A percentile compares a stretch with the other conserved stretches of the same genome.
Evolutionary conservation across 306 rosid species (phyloP).

Genomic region (Leucaena leucocephala): DNA sequence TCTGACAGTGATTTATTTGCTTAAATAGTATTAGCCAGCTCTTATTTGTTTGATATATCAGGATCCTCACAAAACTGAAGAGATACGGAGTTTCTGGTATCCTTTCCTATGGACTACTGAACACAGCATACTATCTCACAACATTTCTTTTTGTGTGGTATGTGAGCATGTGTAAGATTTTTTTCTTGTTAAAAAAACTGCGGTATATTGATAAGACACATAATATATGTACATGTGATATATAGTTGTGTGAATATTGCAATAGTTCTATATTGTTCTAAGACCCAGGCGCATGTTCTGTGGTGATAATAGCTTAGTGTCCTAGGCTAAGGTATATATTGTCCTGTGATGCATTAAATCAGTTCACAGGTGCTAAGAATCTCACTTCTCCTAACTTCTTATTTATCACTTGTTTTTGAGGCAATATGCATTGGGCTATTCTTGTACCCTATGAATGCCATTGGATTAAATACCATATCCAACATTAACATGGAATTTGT

Average conservation of each 20-base stretch:
- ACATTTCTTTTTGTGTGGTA: slow-evolving; percentile 90
- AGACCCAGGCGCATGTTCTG: not conserved
- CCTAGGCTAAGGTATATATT: not conserved
- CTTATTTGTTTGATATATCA: slow-evolving; percentile 46
- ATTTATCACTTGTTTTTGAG: slow-evolving; percentile 7
- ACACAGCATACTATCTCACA: slow-evolving; percentile 80
- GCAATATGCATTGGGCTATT: not conserved
- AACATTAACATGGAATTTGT: slow-evolving; percentile 27
- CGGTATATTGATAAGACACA: not conserved
- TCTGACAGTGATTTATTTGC: slow-evolving; percentile 16
- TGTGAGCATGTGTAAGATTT: slow-evolving; percentile 30
- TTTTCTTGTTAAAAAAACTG: not conserved
- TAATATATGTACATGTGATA: not conserved
- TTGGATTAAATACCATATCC: slow-evolving; percentile 7
- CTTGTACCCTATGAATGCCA: not conserved
- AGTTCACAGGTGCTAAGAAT: not conserved
- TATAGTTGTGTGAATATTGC: not conserved
- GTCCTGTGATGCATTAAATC: not conserved
- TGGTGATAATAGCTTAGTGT: not conserved
- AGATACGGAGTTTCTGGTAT: slow-evolving; percentile 85
- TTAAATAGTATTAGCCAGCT: slow-evolving; percentile 28
- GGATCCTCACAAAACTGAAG: slow-evolving; percentile 62
- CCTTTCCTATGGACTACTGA: slow-evolving; percentile 80
- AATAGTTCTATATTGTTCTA: not conserved
- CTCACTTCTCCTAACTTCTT: slow-evolving; percentile 5